Conservation (phyloP, 192 early-diverging fungal species). For the Linnemannia zychae region DNA sequence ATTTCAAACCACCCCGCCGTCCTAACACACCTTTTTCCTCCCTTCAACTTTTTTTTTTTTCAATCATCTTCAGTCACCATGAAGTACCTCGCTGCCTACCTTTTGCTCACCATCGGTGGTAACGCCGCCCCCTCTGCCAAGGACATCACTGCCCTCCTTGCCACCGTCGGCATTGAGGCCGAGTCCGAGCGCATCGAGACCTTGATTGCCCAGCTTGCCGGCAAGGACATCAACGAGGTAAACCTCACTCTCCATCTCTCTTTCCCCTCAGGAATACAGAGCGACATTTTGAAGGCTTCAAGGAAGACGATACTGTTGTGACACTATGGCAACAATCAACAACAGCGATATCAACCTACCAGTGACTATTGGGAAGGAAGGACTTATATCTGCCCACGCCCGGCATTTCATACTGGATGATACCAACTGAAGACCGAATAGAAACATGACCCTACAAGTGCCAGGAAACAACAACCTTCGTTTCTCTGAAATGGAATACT, state of each 20-base stretch:
- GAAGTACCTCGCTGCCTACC: slow-evolving; percentile 99
- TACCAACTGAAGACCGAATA: too few relatives aligned
- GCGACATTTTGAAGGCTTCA: too few relatives aligned
- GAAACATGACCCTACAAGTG: too few relatives aligned
- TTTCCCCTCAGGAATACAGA: too few relatives aligned
- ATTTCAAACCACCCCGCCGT: neutral
- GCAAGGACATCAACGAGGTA: slow-evolving; percentile 92
- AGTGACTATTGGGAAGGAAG: too few relatives aligned
- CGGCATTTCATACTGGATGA: too few relatives aligned
- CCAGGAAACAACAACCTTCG: neutral
- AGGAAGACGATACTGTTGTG: too few relatives aligned
- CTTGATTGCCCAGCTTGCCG: slow-evolving; percentile 87
- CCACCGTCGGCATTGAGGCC: slow-evolving; percentile 92
- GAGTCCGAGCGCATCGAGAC: slow-evolving; percentile 84
- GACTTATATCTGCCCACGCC: too few relatives aligned
- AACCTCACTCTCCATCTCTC: neutral
- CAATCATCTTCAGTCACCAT: slow-evolving; percentile 64
- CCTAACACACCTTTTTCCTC: neutral
- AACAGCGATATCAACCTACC: too few relatives aligned
- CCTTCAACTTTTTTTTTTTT: slow-evolving; percentile 14
- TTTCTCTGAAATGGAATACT: neutral
- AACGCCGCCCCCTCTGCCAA: slow-evolving; percentile 83
- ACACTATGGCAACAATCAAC: too few relatives aligned
- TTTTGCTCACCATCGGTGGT: slow-evolving; percentile 92
- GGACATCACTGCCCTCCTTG: slow-evolving; percentile 87